Percentiles rank a stretch among this genome's conserved stretches.
phyloP scores from a whole-genome alignment of 768 basidiomycete species.

The Suillus spraguei region DNA sequence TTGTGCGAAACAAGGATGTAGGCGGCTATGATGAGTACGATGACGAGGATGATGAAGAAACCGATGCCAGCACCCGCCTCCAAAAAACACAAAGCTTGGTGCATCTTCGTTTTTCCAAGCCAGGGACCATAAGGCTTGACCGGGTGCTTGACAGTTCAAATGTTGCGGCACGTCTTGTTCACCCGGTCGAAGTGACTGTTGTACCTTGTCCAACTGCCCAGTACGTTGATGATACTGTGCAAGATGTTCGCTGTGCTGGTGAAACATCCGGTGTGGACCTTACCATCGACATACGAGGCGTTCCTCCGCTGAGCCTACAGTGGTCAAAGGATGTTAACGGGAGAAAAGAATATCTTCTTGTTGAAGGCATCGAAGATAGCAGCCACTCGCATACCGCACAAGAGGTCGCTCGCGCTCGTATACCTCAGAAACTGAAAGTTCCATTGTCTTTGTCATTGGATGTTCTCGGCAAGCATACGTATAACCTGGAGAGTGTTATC shows the following conservation, averaged over 20 bases:
- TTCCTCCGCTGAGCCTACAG: constrained; percentile 75
- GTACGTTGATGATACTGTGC: constrained; percentile 50
- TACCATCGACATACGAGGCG: constrained; percentile 67
- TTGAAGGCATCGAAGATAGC: constrained; percentile 81
- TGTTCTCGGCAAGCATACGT: constrained; percentile 66
- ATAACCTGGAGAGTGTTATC: constrained; percentile 78
- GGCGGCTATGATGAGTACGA: constrained; percentile 73
- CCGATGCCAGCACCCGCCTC: constrained; percentile 45
- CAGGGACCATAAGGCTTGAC: constrained; percentile 76
- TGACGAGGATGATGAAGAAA: constrained; percentile 51
- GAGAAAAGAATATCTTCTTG: constrained; percentile 68
- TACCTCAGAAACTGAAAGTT: constrained; percentile 62
- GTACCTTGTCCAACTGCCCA: constrained; percentile 83
- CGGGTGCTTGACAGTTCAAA: constrained; percentile 70
- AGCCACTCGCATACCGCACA: constrained; percentile 37
- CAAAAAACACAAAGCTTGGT: constrained; percentile 76
- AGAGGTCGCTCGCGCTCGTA: constrained; percentile 26
- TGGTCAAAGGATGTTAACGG: constrained; percentile 76
- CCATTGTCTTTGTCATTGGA: constrained; percentile 69
- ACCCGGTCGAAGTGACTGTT: constrained; percentile 64
- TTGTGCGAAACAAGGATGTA: constrained; percentile 38
- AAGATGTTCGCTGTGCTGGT: constrained; percentile 68
- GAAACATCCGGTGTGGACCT: constrained; percentile 58
- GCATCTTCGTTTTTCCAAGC: constrained; percentile 71
- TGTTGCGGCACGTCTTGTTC: constrained; percentile 72